A percentile compares a stretch with the other conserved stretches of the same genome.
Conservation (phyloP, 2,329 filamentous ascomycete genomes). For the Ophiostoma novo-ulmi region DNA sequence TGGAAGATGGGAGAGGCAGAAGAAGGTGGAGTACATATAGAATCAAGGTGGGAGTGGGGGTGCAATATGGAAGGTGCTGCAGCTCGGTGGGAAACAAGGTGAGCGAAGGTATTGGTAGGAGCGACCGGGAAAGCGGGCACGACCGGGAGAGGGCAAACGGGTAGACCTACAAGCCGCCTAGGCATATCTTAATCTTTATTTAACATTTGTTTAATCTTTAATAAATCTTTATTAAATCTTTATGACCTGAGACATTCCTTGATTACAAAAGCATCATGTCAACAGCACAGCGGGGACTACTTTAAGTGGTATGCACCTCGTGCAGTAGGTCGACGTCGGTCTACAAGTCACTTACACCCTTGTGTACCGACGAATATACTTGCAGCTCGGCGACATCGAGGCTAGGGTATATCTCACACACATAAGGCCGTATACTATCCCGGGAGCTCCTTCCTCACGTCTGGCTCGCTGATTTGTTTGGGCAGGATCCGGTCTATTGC, state of each 20-base stretch:
- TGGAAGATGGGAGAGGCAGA: slow-evolving; percentile 13
- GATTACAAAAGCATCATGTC: no score
- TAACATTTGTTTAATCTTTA: background rate
- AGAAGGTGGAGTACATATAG: background rate
- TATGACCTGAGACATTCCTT: no score
- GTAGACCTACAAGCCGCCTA: background rate
- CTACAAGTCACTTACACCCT: no score
- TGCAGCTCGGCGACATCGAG: no score
- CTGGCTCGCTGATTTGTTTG: background rate
- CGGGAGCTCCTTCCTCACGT: background rate
- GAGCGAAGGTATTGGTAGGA: slow-evolving; percentile 9
- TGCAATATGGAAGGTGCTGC: slow-evolving; percentile 16
- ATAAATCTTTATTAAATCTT: background rate
- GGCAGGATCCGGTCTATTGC: background rate
- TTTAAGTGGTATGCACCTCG: no score
- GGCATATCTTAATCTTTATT: background rate
- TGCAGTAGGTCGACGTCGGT: no score
- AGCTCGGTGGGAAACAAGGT: background rate
- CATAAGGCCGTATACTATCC: background rate
- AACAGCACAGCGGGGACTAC: no score
- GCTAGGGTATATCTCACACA: background rate
- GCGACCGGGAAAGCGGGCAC: slow-evolving; percentile 17
- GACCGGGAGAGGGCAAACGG: slow-evolving; percentile 13
- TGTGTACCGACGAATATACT: no score
- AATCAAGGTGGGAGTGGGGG: no score